Evolutionary conservation across 2,329 filamentous ascomycete genomes (phyloP).

Genomic region (Ophiostoma sp.): DNA sequence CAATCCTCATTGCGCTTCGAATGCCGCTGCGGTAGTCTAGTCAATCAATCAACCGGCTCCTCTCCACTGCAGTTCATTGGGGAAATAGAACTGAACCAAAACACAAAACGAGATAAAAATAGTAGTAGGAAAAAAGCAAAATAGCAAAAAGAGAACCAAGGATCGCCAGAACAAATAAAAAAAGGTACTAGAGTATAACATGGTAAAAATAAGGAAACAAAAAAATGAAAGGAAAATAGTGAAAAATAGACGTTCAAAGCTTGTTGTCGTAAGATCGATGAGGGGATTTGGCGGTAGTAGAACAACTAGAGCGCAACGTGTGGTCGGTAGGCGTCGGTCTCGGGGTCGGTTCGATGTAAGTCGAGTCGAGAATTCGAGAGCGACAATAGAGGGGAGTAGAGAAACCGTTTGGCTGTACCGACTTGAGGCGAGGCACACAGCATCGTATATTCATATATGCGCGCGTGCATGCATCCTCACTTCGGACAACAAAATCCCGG

Average conservation of each 20-base stretch:
- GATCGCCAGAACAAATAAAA: slow-evolving; percentile 18
- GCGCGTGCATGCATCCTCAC: not conserved
- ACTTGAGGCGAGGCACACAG: not conserved
- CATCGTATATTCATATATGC: too few species aligned
- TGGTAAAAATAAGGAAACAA: slow-evolving; percentile 29
- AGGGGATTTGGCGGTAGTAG: slow-evolving; percentile 13
- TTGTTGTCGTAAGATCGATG: slow-evolving; percentile 37
- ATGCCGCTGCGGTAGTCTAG: not conserved
- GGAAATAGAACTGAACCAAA: not conserved
- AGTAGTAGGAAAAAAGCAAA: slow-evolving; percentile 31
- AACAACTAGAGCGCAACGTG: slow-evolving; percentile 6
- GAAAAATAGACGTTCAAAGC: slow-evolving; percentile 34
- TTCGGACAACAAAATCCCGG: not conserved
- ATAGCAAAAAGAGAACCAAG: slow-evolving; percentile 10
- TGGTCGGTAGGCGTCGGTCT: not conserved
- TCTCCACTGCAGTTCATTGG: not conserved
- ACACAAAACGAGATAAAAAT: slow-evolving; percentile 2
- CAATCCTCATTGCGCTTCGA: not conserved
- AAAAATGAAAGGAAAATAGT: slow-evolving; percentile 24
- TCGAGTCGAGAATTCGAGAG: not conserved
- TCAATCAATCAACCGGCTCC: slow-evolving; percentile 1
- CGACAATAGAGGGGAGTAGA: not conserved
- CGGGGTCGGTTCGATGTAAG: not conserved
- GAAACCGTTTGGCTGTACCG: not conserved
- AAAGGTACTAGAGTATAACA: slow-evolving; percentile 31